Evolutionary conservation across 2,329 filamentous ascomycete species (phyloP).

Genomic region (Colletotrichum eremochloae): DNA sequence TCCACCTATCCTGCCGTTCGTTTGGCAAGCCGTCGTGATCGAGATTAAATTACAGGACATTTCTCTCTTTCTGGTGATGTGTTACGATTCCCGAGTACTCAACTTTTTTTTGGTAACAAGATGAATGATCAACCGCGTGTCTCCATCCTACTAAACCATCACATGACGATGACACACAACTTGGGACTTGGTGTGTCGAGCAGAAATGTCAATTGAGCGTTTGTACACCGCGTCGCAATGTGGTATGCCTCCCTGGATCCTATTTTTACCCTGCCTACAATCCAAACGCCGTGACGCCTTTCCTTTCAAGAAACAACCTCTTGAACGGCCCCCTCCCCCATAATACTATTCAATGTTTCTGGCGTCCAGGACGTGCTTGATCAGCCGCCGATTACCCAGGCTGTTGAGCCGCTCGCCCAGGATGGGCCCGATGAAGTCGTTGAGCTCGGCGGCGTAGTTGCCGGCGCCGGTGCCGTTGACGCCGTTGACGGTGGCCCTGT

Average conservation of each 20-base stretch:
- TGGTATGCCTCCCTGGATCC: slow-evolving; percentile 38
- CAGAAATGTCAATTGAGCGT: neutral
- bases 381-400: slow-evolving; percentile 61
- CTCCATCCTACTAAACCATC: no score
- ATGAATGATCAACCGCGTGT: neutral
- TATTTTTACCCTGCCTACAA: slow-evolving; percentile 34
- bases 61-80: neutral
- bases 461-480: slow-evolving; percentile 43
- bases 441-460: slow-evolving; percentile 61
- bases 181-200: neutral
- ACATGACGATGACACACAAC: neutral
- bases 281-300: slow-evolving; percentile 44
- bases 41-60: neutral
- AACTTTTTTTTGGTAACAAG: neutral
- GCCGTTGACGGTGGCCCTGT: slow-evolving; percentile 37
- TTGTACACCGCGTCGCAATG: slow-evolving; percentile 4
- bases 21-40: neutral
- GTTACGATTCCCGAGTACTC: no score
- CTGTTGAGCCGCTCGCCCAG: slow-evolving; percentile 63
- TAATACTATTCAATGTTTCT: slow-evolving; percentile 61
- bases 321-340: slow-evolving; percentile 20
- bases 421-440: slow-evolving; percentile 68
- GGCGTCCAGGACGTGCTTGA: slow-evolving; percentile 67
- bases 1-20: neutral
- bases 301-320: slow-evolving; percentile 44